Evolutionary conservation across 2,329 filamentous ascomycete genomes (phyloP).

Genomic region (Colletotrichum cordylinicola): DNA sequence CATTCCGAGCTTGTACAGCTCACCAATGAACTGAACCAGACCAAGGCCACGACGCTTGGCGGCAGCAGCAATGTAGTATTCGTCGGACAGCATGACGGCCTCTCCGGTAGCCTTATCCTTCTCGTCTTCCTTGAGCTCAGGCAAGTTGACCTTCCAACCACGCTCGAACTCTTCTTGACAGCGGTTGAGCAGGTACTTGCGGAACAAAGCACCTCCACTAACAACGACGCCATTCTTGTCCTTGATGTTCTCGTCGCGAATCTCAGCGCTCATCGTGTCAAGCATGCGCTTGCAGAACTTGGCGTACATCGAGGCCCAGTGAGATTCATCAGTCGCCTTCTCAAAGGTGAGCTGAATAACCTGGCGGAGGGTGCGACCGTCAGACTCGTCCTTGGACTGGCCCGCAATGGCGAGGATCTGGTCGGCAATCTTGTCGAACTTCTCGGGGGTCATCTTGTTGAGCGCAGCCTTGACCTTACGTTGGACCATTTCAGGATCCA

Average conservation of each 20-base stretch:
- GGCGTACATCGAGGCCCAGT: conserved; percentile 99
- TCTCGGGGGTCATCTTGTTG: conserved; percentile 99
- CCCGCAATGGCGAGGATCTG: conserved; percentile 92
- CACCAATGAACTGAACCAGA: conserved; percentile 98
- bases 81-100: conserved; percentile 86
- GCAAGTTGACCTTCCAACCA: conserved; percentile 91
- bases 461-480: conserved; percentile 97
- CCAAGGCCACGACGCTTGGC: conserved; percentile 96
- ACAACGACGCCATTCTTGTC: conserved; percentile 91
- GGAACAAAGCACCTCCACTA: conserved; percentile 91
- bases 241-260: conserved; percentile 92
- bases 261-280: conserved; percentile 91
- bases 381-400: conserved; percentile 93
- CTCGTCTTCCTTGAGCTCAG: conserved; percentile 75
- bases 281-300: conserved; percentile 98
- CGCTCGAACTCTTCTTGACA: conserved; percentile 99
- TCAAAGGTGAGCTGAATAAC: conserved; percentile 99
- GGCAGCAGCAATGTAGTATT: conserved; percentile 93
- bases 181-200: conserved; percentile 97
- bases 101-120: conserved; percentile 59
- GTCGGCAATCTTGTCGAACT: conserved; percentile 94
- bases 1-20: conserved; percentile 98
- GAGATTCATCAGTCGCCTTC: conserved; percentile 97
- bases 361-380: conserved; percentile 93
- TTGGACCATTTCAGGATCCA: conserved; percentile 93